These are phyloP conservation scores for Strobilomyces confusus DNA, from an alignment of 768 basidiomycete species.

Conservation along the genomic window DNA sequence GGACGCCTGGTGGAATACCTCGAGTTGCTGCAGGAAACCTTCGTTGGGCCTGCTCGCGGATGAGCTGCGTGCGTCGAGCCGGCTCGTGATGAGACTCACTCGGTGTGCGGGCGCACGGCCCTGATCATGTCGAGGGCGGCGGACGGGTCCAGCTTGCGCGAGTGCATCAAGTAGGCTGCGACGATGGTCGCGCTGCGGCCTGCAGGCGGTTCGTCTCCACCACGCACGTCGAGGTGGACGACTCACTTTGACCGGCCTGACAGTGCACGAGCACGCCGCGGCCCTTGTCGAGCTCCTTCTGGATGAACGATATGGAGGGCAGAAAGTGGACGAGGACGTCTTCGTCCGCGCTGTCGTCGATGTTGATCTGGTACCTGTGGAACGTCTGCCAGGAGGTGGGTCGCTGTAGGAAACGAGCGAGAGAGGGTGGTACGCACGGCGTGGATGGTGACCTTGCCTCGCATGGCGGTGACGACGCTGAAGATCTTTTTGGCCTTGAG, in stretches of 20 bases:
- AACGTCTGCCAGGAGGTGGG: slow-evolving; percentile 53
- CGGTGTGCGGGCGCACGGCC: slow-evolving; percentile 59
- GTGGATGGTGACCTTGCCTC: slow-evolving; percentile 60
- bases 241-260: slow-evolving; percentile 83
- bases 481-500: slow-evolving; percentile 72
- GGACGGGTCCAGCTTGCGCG: slow-evolving; percentile 49
- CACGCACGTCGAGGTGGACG: neutral
- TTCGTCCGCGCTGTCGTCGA: slow-evolving; percentile 71
- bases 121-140: slow-evolving; percentile 68
- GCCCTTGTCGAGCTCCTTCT: slow-evolving; percentile 69
- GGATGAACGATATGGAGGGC: slow-evolving; percentile 79
- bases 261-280: slow-evolving; percentile 86
- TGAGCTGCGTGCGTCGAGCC: neutral
- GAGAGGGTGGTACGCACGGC: slow-evolving; percentile 47
- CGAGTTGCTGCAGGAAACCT: slow-evolving; percentile 77
- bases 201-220: slow-evolving; percentile 26
- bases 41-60: slow-evolving; percentile 66
- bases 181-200: slow-evolving; percentile 83
- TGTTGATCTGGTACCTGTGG: slow-evolving; percentile 69
- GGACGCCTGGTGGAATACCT: slow-evolving; percentile 69
- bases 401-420: neutral
- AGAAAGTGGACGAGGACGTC: slow-evolving; percentile 79
- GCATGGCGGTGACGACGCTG: slow-evolving; percentile 70
- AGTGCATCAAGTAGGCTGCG: slow-evolving; percentile 86
- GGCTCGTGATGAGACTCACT: slow-evolving; percentile 47